These are phyloP conservation scores for Tillandsia leiboldiana DNA, from an alignment of 176 grass and related monocot genomes.

Conservation along the genomic window DNA sequence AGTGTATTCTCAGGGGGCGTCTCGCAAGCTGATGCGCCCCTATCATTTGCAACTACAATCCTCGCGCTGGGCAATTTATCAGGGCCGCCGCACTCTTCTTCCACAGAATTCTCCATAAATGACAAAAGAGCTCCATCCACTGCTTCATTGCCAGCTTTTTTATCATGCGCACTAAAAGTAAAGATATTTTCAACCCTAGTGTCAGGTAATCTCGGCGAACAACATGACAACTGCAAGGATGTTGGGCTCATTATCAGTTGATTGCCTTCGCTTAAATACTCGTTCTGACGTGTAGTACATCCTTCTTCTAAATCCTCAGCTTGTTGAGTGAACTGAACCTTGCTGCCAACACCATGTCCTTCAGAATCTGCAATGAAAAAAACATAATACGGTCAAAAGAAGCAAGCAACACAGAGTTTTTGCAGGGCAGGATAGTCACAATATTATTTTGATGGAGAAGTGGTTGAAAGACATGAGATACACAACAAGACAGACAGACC, in stretches of 20 bases:
- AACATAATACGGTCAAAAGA: neutral
- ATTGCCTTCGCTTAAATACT: slow-evolving; percentile 2
- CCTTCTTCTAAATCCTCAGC: neutral
- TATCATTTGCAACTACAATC: slow-evolving; percentile 2
- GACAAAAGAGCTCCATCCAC: slow-evolving; percentile 10
- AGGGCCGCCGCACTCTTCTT: neutral
- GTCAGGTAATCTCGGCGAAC: neutral
- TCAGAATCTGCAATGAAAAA: slow-evolving; percentile 19
- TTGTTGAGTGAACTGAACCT: neutral
- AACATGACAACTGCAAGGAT: neutral
- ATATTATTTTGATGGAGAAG: slow-evolving; percentile 7
- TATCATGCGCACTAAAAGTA: neutral
- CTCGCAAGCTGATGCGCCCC: slow-evolving; percentile 3
- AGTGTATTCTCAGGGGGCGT: slow-evolving; percentile 3
- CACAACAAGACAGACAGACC: neutral
- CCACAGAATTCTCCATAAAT: slow-evolving; percentile 2
- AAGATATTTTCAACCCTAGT: neutral
- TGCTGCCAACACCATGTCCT: neutral
- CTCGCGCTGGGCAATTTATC: slow-evolving; percentile 3
- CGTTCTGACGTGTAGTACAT: neutral
- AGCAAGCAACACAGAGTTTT: neutral
- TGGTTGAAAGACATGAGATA: slow-evolving; percentile 18
- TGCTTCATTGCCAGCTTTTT: neutral
- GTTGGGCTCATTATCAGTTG: neutral
- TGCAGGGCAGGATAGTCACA: slow-evolving; percentile 8